phyloP scores from a whole-genome alignment of 2,329 filamentous ascomycete species.

The Talaromyces amestolkiae region DNA sequence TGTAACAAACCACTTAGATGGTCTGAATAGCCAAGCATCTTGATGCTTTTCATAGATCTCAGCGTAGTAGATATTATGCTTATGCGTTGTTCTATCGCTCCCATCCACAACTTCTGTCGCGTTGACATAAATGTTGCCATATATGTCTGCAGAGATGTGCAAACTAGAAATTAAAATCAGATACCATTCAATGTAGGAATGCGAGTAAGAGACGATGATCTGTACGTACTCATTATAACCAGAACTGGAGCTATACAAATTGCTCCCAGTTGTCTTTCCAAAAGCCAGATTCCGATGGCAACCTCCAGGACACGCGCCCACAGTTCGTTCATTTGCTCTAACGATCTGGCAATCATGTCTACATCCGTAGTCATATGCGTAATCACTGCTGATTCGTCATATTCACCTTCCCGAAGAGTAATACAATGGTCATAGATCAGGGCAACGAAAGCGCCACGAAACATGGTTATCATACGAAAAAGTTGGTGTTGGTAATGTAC shows the following conservation, averaged over 20 bases:
- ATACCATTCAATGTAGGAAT: no score
- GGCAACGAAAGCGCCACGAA: conserved; percentile 45
- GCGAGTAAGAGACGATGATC: no score
- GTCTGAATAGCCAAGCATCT: conserved; percentile 48
- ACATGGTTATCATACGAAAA: conserved; percentile 44
- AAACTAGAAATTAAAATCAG: neutral
- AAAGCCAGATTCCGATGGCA: conserved; percentile 45
- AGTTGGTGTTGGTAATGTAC: conserved; percentile 43
- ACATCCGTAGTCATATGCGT: conserved; percentile 49
- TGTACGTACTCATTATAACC: neutral
- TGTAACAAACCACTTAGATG: conserved; percentile 40
- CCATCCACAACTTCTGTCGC: conserved; percentile 48
- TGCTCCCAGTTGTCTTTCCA: conserved; percentile 42
- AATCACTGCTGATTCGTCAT: conserved; percentile 38
- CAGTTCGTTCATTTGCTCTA: conserved; percentile 44
- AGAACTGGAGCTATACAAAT: conserved; percentile 45
- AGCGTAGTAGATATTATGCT: conserved; percentile 49
- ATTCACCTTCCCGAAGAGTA: conserved; percentile 30
- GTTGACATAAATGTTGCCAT: conserved; percentile 11
- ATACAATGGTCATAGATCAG: conserved; percentile 49
- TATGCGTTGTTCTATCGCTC: conserved; percentile 51
- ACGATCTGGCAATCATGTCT: conserved; percentile 42
- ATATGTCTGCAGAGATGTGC: conserved; percentile 11
- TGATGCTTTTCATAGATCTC: conserved; percentile 52
- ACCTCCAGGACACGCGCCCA: conserved; percentile 48